Base-by-base conservation (phyloP, 768 basidiomycete genomes). In the Panus rudis region DNA sequence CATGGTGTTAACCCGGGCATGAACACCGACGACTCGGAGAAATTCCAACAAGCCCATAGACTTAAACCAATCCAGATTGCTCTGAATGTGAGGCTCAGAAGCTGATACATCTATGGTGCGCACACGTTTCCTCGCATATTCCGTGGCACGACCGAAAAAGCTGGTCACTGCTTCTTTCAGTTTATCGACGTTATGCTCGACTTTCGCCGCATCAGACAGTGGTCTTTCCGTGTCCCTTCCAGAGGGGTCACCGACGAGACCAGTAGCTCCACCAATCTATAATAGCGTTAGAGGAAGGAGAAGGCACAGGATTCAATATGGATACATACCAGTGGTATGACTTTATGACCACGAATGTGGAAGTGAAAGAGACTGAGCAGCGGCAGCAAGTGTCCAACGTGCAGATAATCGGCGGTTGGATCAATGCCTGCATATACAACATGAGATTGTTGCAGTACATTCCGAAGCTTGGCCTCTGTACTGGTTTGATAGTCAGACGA, bases 231-330 rank as follows among this genome's bases (percentile, higher is more conserved):
- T 78, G 4, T 75, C 72, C 26, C 93, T 75, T 2, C 96, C 94
- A 4, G 93, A 94, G 6, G 96, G 96, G 58, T 99, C 96, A 5
- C 96, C 96, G 34, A 99, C 83, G n/a, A 85, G 79, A 7, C 92
- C 96, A 0, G 94, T 98, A 7, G 92, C 93, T 1, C 92, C 92
- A 24, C 96, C 94, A 59, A 97, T 86, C 94, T 98, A 56, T 24
- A 24, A 30, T n/a, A 25, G 10, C 11, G n/a, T 28, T 38, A 20
- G 43, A 49, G 38, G 42, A 22, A 35, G 4, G 37, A 41, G 23
- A 23, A 24, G n/a, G 28, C 28, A 30, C 10, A n/a, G 10, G 28
- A 30, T 30, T n/a, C 28, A 14, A 19, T 37, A 16, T 21, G 22
- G n/a, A 21, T 1, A 63, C 87, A 65, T 56, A 96, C 94, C 21